A percentile compares a stretch with the other conserved stretches of the same genome.
Conservation (phyloP, 805 yeast species). For the Blastobotrys muscicola region DNA sequence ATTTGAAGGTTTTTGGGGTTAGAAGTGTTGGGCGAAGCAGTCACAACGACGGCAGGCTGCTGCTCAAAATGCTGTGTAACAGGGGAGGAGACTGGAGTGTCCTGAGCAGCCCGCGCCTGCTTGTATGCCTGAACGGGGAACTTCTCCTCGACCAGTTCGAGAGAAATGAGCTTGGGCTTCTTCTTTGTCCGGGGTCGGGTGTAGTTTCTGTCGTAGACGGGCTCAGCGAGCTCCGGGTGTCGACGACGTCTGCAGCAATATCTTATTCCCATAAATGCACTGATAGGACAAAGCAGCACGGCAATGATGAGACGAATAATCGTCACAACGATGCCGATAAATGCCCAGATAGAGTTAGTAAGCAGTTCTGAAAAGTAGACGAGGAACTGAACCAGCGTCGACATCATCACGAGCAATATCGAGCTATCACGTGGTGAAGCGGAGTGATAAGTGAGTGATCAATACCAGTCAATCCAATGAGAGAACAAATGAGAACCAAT, state of each 20-base stretch:
- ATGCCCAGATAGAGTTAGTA: conserved; percentile 9
- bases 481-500: too few relatives aligned
- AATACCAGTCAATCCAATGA: too few relatives aligned
- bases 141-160: conserved; percentile 22
- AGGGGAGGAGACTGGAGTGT: not conserved
- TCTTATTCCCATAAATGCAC: conserved; percentile 23
- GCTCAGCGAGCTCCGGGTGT: conserved; percentile 14
- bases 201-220: conserved; percentile 6
- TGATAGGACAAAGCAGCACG: conserved; percentile 12
- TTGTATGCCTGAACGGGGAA: conserved; percentile 26
- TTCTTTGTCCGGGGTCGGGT: conserved; percentile 9
- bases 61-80: not conserved
- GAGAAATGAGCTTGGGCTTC: conserved; percentile 20
- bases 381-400: not conserved
- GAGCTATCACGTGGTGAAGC: not conserved
- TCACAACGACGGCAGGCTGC: too few relatives aligned
- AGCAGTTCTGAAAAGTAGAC: not conserved
- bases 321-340: conserved; percentile 11
- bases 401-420: not conserved
- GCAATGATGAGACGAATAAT: not conserved
- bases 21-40: too few relatives aligned
- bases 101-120: conserved; percentile 16
- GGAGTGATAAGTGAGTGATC: not conserved
- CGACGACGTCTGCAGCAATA: conserved; percentile 24
- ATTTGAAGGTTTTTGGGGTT: too few relatives aligned